phyloP scores from a whole-genome alignment of 371 early-diverging fungal genomes.

The Mortierella sp. region DNA sequence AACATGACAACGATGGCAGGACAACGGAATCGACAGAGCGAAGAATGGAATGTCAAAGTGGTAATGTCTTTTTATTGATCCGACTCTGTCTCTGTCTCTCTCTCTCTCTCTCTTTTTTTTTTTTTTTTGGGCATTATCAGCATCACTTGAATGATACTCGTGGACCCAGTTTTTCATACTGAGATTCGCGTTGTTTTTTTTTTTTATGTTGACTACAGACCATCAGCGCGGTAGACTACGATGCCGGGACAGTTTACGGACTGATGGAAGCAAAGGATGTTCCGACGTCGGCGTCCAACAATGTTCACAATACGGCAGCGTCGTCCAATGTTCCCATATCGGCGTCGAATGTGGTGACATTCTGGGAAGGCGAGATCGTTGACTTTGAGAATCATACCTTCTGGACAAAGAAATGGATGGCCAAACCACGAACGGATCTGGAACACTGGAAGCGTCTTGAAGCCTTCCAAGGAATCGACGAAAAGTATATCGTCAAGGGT shows the following conservation, averaged over 20 bases:
- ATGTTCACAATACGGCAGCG: no score
- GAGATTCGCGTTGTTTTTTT: no score
- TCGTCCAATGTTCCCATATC: constrained; percentile 63
- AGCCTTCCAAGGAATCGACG: constrained; percentile 54
- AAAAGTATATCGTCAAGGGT: constrained; percentile 40
- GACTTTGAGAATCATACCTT: constrained; percentile 64
- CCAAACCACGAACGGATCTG: constrained; percentile 55
- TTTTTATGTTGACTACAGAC: constrained; percentile 26
- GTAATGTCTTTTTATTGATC: constrained; percentile 23
- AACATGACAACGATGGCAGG: constrained; percentile 10
- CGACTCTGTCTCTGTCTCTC: not conserved
- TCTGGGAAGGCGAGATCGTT: constrained; percentile 68
- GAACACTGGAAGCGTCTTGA: constrained; percentile 63
- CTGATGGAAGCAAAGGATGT: constrained; percentile 68
- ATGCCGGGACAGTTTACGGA: constrained; percentile 57
- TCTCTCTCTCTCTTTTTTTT: not conserved
- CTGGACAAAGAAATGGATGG: constrained; percentile 62
- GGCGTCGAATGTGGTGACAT: constrained; percentile 56
- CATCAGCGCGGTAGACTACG: constrained; percentile 62
- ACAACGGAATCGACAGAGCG: constrained; percentile 26
- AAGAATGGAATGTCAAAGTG: constrained; percentile 60
- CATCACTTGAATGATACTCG: no score
- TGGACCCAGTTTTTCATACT: no score
- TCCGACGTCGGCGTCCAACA: constrained; percentile 50
- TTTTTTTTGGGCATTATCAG: not conserved